Evolutionary conservation across 2,329 filamentous ascomycete genomes (phyloP).

Genomic region (Aspergillus hiratsukae): DNA sequence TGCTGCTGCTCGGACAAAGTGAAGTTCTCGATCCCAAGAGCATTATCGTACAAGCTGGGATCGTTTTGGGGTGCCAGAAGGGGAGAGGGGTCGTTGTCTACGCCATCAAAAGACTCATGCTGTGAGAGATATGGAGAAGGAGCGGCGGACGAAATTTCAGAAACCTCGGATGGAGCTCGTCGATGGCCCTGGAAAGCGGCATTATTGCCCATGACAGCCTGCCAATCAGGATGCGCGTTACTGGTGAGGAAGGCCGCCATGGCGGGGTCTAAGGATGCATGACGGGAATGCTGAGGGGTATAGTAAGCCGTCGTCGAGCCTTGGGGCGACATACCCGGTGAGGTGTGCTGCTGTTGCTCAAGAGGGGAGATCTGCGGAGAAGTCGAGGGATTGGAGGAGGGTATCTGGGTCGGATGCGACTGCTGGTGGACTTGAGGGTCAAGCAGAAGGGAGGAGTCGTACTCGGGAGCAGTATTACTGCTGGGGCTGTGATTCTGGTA

Average conservation of each 20-base stretch:
- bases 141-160: slow-evolving; percentile 79
- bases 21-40: slow-evolving; percentile 73
- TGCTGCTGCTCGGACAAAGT: slow-evolving; percentile 65
- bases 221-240: slow-evolving; percentile 54
- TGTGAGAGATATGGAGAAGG: slow-evolving; percentile 77
- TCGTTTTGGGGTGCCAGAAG: slow-evolving; percentile 71
- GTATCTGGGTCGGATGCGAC: slow-evolving; percentile 36
- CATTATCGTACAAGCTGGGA: slow-evolving; percentile 67
- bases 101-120: slow-evolving; percentile 73
- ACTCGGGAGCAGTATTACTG: slow-evolving; percentile 29
- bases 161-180: slow-evolving; percentile 83
- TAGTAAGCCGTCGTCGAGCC: slow-evolving; percentile 50
- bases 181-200: slow-evolving; percentile 73
- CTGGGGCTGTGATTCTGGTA: slow-evolving; percentile 33
- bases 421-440: slow-evolving; percentile 38
- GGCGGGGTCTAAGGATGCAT: slow-evolving; percentile 57
- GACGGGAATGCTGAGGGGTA: slow-evolving; percentile 54
- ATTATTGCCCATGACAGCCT: slow-evolving; percentile 47
- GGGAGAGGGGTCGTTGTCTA: slow-evolving; percentile 70
- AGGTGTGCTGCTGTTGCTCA: slow-evolving; percentile 48
- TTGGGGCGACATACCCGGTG: slow-evolving; percentile 52
- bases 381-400: slow-evolving; percentile 49
- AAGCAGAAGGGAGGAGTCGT: slow-evolving; percentile 36
- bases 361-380: slow-evolving; percentile 56
- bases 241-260: slow-evolving; percentile 55